Evolutionary conservation across 768 basidiomycete genomes (phyloP).

Genomic region (Amyloporia xantha): DNA sequence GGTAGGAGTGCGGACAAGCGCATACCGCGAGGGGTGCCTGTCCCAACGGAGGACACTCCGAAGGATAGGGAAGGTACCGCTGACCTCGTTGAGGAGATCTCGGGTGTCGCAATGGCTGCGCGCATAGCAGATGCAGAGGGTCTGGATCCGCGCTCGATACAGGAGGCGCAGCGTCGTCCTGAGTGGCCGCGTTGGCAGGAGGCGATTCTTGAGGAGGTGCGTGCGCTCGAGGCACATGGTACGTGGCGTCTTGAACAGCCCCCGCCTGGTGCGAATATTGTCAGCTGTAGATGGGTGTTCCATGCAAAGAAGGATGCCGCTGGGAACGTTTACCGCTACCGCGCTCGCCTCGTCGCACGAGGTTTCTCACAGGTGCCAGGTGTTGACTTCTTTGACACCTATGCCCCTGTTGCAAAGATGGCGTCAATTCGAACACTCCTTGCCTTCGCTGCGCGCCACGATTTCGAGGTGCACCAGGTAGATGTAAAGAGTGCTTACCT

Average conservation of each 20-base stretch:
- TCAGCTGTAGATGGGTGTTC: constrained; percentile 20
- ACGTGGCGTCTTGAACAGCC: constrained; percentile 7
- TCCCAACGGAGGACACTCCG: background rate
- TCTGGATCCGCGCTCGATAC: too few relatives aligned
- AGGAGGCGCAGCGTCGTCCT: constrained; percentile 8
- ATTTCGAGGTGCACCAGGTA: constrained; percentile 21
- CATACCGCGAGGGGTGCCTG: background rate
- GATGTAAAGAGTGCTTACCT: constrained; percentile 24
- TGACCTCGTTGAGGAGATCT: constrained; percentile 1
- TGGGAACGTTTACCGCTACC: constrained; percentile 13
- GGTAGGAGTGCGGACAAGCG: background rate
- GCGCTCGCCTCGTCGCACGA: constrained; percentile 21
- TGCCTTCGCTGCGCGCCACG: constrained; percentile 19
- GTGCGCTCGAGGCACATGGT: background rate
- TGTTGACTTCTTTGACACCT: constrained; percentile 29
- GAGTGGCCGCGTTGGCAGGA: constrained; percentile 4
- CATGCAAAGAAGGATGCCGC: constrained; percentile 18
- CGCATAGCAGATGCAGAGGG: too few relatives aligned
- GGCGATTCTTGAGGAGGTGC: constrained; percentile 11
- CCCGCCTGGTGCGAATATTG: constrained; percentile 8
- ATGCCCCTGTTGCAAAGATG: constrained; percentile 19
- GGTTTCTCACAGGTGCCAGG: constrained; percentile 29
- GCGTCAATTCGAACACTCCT: constrained; percentile 17
- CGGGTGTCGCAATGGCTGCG: background rate
- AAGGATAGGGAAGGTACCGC: background rate